Percentiles rank a stretch among this genome's conserved stretches.
Conservation (phyloP, 140 eudicot genomes). For the Senecio squalidus region DNA sequence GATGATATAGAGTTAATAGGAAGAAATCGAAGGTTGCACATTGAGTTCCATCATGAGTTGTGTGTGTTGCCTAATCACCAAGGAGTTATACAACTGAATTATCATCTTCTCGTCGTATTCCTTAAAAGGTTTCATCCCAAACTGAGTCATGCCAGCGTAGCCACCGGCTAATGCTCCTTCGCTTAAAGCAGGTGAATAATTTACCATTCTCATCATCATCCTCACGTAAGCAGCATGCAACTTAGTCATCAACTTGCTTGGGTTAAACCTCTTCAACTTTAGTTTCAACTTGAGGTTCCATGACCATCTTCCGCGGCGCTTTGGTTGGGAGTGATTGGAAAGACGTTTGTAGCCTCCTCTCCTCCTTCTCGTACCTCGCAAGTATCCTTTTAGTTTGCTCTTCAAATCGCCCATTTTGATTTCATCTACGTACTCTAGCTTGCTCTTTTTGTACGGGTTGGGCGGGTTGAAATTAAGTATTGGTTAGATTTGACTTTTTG, state of each 20-base stretch:
- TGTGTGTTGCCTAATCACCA: slow-evolving; percentile 21
- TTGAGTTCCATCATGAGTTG: not conserved
- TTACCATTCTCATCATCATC: slow-evolving; percentile 22
- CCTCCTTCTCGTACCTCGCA: too few species aligned
- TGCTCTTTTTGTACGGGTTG: too few species aligned
- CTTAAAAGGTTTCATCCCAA: slow-evolving; percentile 25
- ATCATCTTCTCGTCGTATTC: slow-evolving; percentile 35
- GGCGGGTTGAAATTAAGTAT: too few species aligned
- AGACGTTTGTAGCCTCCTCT: slow-evolving; percentile 29
- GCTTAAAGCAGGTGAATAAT: not conserved
- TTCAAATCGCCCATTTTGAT: slow-evolving; percentile 5
- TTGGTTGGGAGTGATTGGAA: not conserved
- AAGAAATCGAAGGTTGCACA: too few species aligned
- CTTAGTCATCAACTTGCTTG: slow-evolving; percentile 22
- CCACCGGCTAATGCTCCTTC: slow-evolving; percentile 14
- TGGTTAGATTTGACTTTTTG: not conserved
- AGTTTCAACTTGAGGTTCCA: slow-evolving; percentile 20
- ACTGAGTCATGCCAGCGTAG: slow-evolving; percentile 3
- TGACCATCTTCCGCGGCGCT: not conserved
- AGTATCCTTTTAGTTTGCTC: slow-evolving; percentile 12
- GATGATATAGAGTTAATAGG: too few species aligned
- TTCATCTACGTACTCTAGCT: not conserved
- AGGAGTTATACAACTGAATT: slow-evolving; percentile 35
- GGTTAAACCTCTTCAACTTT: slow-evolving; percentile 17
- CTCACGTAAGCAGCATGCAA: slow-evolving; percentile 28